phyloP scores from a whole-genome alignment of 805 yeast genomes.

The Candida ipomoeae region DNA sequence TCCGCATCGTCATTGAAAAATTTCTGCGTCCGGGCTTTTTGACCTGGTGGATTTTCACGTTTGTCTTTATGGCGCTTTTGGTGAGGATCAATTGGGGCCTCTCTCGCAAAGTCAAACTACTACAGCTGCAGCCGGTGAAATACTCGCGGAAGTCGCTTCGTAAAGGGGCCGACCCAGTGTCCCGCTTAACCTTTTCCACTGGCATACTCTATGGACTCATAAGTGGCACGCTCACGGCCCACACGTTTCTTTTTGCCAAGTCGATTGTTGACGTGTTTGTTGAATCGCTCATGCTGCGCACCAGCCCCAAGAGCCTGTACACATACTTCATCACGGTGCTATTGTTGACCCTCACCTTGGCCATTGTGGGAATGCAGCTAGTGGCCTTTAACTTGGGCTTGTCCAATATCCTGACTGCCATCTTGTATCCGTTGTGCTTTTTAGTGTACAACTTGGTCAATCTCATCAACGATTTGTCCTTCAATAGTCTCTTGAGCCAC shows the following conservation, averaged over 20 bases:
- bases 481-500: slow-evolving; percentile 57
- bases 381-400: slow-evolving; percentile 72
- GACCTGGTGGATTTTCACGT: slow-evolving; percentile 49
- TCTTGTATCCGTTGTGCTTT: slow-evolving; percentile 80
- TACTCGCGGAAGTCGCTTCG: slow-evolving; percentile 7
- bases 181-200: slow-evolving; percentile 31
- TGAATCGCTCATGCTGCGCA: slow-evolving; percentile 32
- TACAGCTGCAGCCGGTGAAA: slow-evolving; percentile 6
- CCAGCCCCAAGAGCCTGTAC: slow-evolving; percentile 26
- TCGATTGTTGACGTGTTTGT: slow-evolving; percentile 68
- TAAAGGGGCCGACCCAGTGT: slow-evolving; percentile 12
- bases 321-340: slow-evolving; percentile 32
- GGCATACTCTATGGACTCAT: slow-evolving; percentile 65
- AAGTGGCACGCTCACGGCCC: slow-evolving; percentile 80
- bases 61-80: slow-evolving; percentile 25
- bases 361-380: slow-evolving; percentile 67
- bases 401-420: slow-evolving; percentile 64
- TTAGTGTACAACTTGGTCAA: slow-evolving; percentile 74
- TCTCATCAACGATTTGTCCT: slow-evolving; percentile 42
- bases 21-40: slow-evolving; percentile 46
- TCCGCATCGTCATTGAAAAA: slow-evolving; percentile 37
- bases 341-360: slow-evolving; percentile 51
- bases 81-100: slow-evolving; percentile 22
- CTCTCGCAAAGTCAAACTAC: slow-evolving; percentile 14
- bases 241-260: slow-evolving; percentile 81